phyloP scores from a whole-genome alignment of 164 flowering plant species.

The Amborella trichopoda region DNA sequence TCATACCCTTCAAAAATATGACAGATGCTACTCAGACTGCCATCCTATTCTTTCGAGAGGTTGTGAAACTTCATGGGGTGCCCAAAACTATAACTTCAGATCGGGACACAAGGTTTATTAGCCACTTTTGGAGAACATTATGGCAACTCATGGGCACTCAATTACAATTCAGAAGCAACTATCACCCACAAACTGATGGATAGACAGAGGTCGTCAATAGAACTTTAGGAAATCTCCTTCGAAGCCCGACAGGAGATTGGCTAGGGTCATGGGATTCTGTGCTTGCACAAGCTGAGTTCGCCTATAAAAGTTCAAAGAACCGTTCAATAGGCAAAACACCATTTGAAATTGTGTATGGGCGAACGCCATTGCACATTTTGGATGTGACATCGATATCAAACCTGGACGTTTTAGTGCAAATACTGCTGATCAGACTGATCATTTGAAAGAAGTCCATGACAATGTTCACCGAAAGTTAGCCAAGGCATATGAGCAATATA shows the following conservation, averaged over 20 bases:
- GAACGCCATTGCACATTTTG: not conserved
- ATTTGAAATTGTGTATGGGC: slow-evolving; percentile 1
- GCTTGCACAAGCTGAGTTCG: not conserved
- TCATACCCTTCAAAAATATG: not conserved
- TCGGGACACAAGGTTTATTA: not conserved
- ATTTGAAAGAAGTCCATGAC: not conserved
- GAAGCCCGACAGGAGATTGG: not conserved
- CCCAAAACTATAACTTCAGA: not conserved
- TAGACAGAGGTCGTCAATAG: not conserved
- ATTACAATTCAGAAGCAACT: not conserved
- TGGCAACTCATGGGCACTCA: not conserved
- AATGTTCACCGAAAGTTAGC: not conserved
- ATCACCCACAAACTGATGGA: not conserved
- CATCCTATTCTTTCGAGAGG: not conserved
- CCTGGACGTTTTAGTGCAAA: not conserved
- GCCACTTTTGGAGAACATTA: slow-evolving; percentile 1
- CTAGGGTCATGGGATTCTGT: not conserved
- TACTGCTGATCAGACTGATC: not conserved
- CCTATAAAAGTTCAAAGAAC: not conserved
- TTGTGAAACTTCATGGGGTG: not conserved
- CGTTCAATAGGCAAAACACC: not conserved
- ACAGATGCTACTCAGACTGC: not conserved
- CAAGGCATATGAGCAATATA: not conserved
- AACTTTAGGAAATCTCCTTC: not conserved
- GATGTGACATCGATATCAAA: not conserved